Base-by-base conservation (phyloP, 306 rosid genomes). In the Malus sylvestris region DNA sequence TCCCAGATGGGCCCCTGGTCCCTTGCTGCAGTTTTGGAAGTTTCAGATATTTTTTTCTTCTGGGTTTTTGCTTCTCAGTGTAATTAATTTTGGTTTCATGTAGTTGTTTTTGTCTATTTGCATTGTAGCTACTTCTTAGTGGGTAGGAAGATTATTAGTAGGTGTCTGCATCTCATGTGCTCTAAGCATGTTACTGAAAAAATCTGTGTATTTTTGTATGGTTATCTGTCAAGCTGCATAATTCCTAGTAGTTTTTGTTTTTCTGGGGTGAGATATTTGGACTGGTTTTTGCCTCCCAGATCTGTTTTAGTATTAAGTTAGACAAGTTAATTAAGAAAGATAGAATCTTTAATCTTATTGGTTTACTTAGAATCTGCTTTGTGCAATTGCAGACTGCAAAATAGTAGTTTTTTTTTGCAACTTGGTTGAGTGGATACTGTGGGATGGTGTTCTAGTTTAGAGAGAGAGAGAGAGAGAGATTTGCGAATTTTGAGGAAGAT, bases 1-100 rank as follows among this genome's bases (percentile, higher is more conserved):
- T 11, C 67, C 76, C 74, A 83, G 65, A 70, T 68, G 82, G 85
- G 83, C 68, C 80, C 84, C 65, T 80, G 85, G 83, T 71, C 80
- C 87, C 78, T 30, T 69, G 73, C 19, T 68, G 49, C 61, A 27
- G 67, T 62, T 14, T 64, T 35, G 72, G 81, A 73, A 76, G 82
- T 70, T 68, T 71, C 81, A 75, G 74, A 72, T 77, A 58, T 71
- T 49, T 49, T 46, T 49, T 49, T 49, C 55, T 69, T 40, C 62
- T 71, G 61, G 70, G 70, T 63, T 72, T 57, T 63, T 80, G 80
- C 55, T 15, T 44, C 40, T 19, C 20, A 15, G 76, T 79, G 32
- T 20, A 52, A 44, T 61, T 77, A 27, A 38, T 45, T 72, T 81
- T 73, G 63, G 78, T 45, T 80, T 33, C 71, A 67, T 32, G 71